phyloP scores from a whole-genome alignment of 805 yeast genomes.

The Naumovozyma dairenensis region DNA sequence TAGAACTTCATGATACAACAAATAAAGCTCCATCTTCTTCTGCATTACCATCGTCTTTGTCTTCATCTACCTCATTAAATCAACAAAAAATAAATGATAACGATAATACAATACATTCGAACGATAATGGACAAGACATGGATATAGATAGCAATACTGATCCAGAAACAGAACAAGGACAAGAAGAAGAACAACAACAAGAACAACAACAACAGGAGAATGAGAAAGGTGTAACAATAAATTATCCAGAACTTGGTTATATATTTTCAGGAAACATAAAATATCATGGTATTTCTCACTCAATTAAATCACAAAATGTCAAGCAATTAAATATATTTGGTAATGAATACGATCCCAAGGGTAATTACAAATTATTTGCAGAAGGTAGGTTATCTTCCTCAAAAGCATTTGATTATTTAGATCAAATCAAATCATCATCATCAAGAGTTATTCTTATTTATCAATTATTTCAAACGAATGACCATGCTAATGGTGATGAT shows the following conservation, averaged over 20 bases:
- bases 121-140: no score
- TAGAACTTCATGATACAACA: background rate
- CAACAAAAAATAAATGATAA: no score
- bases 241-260: constrained; percentile 10
- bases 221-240: constrained; percentile 1
- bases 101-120: no score
- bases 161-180: background rate
- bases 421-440: constrained; percentile 11
- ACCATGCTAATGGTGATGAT: constrained; percentile 8
- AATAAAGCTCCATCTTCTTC: no score
- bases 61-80: no score
- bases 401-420: constrained; percentile 16
- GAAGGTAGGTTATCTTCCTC: constrained; percentile 24
- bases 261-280: constrained; percentile 9
- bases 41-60: no score
- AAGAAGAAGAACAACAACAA: background rate
- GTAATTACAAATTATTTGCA: constrained; percentile 28
- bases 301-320: constrained; percentile 9
- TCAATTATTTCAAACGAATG: constrained; percentile 6
- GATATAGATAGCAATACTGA: no score
- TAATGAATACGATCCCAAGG: no score
- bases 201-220: background rate
- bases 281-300: constrained; percentile 12
- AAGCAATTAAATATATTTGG: constrained; percentile 12
- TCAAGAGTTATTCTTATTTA: constrained; percentile 16